Base-by-base conservation (phyloP, 352 stramenopile species). In the Globisporangium alternatum region DNA sequence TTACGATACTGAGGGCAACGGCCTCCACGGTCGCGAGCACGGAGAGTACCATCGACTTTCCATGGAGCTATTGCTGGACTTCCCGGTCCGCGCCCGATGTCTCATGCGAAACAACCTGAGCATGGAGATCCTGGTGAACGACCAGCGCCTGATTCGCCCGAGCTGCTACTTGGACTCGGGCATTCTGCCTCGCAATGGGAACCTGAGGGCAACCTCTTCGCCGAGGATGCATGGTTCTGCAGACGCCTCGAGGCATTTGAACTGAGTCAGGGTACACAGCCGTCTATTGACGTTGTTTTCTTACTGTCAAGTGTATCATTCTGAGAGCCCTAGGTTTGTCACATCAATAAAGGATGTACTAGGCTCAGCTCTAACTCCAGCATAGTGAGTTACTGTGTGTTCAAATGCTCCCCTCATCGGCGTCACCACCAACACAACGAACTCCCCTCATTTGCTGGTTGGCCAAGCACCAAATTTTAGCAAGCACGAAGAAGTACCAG, bases 151-250 rank as follows among this genome's bases (percentile, higher is more conserved):
- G 2, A 55, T 67, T 33, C 61, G 61, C 6, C 52, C 61, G 0
- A 67, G 61, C 25, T 67, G 61, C 53, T 67, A 62, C 33, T 35
- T 67, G 30, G 61, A 67, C 33, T 45, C 53, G 17, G 61, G 61
- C 2, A 60, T 67, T 17, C 43, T 67, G 3, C 61, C 61, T 25
- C 61, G 61, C 12, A 43, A 67, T n/a, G 22, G 10, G 22, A 35
- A 15, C 10, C 10, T 53, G 2, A 6, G 22, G 28, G 17, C 47
- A 10, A n/a, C 47, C 17, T n/a, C 47, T 19, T 43, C 37, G 5
- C 3, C 37, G 9, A 8, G 9, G 37, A 43, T 19, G 37, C 37
- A 17, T 17, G 37, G 37, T 3, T 9, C 37, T 15, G 37, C 37
- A 43, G 37, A 43, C 7, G 37, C 2, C 37, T 17, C 10, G 13